Evolutionary conservation across 495 filamentous ascomycete genomes (phyloP).

Genomic region (Trichocladium uniseriatum): DNA sequence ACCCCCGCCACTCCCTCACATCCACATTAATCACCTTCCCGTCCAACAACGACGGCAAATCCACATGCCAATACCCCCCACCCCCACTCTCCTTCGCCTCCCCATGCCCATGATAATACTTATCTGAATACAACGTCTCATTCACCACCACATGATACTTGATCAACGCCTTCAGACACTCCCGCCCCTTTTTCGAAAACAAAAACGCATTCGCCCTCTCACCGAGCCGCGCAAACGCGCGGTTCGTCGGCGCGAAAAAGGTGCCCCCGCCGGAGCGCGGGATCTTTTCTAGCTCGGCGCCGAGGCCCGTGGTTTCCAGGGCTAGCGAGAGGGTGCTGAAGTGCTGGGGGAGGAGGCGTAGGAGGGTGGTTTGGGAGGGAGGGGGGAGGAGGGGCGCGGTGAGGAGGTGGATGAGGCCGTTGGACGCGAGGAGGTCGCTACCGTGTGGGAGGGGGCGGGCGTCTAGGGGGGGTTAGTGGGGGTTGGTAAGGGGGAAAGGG

Average conservation of each 20-base stretch:
- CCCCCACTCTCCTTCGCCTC: conserved; percentile 9
- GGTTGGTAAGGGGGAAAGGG: too few relatives aligned
- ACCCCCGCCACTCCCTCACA: conserved; percentile 51
- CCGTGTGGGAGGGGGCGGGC: conserved; percentile 43
- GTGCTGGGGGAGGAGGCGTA: conserved; percentile 57
- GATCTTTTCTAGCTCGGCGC: conserved; percentile 7
- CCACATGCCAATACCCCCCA: conserved; percentile 42
- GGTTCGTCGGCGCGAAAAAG: conserved; percentile 68
- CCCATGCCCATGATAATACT: conserved; percentile 44
- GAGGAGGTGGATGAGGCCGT: conserved; percentile 74
- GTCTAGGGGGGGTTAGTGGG: too few relatives aligned
- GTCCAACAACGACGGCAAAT: conserved; percentile 57
- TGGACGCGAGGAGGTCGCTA: conserved; percentile 54
- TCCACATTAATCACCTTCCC: conserved; percentile 55
- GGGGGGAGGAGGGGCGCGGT: conserved; percentile 66
- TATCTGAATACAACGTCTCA: conserved; percentile 75
- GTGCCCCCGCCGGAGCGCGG: conserved; percentile 40
- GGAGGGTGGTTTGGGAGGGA: conserved; percentile 45
- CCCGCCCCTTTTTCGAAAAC: conserved; percentile 57
- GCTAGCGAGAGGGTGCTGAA: conserved; percentile 72
- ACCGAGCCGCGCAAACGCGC: conserved; percentile 63
- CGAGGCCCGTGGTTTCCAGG: conserved; percentile 59
- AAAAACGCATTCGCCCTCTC: conserved; percentile 63
- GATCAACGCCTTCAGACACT: conserved; percentile 64
- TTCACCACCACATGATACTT: conserved; percentile 69